Conservation (phyloP, 352 stramenopile species). For the Globisporangium splendens region DNA sequence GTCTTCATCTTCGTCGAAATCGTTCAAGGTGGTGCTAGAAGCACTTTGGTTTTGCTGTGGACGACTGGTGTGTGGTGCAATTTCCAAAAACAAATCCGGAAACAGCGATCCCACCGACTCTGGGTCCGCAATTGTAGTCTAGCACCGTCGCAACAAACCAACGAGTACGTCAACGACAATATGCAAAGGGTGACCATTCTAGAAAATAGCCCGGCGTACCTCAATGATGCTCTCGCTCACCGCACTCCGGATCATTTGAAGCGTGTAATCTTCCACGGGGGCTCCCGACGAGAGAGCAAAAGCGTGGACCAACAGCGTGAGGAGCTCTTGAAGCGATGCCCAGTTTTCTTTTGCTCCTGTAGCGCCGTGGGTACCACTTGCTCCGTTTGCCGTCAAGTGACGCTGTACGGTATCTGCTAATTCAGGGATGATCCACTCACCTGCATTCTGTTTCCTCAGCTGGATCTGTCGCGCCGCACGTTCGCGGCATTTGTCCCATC, state of each 20-base stretch:
- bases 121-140: conserved; percentile 25
- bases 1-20: conserved; percentile 37
- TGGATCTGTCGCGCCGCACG: conserved; percentile 45
- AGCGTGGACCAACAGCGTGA: conserved; percentile 59
- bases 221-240: conserved; percentile 42
- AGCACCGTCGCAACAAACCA: neutral
- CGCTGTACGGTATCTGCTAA: conserved; percentile 61
- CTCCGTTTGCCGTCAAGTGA: conserved; percentile 19
- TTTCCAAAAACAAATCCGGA: conserved; percentile 27
- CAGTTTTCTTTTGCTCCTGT: conserved; percentile 14
- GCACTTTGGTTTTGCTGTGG: conserved; percentile 3
- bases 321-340: conserved; percentile 36
- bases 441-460: conserved; percentile 36
- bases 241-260: conserved; percentile 61
- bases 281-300: conserved; percentile 51
- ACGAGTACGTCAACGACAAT: neutral
- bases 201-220: conserved; percentile 26
- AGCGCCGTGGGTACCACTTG: neutral
- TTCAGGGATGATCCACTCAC: conserved; percentile 74
- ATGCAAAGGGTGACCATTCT: neutral
- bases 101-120: conserved; percentile 23
- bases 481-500: conserved; percentile 55
- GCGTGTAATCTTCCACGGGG: conserved; percentile 57
- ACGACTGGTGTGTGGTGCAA: conserved; percentile 23
- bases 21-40: neutral